Evolutionary conservation across 805 yeast genomes (phyloP).

Genomic region (Helenozyma rhizophorensis): DNA sequence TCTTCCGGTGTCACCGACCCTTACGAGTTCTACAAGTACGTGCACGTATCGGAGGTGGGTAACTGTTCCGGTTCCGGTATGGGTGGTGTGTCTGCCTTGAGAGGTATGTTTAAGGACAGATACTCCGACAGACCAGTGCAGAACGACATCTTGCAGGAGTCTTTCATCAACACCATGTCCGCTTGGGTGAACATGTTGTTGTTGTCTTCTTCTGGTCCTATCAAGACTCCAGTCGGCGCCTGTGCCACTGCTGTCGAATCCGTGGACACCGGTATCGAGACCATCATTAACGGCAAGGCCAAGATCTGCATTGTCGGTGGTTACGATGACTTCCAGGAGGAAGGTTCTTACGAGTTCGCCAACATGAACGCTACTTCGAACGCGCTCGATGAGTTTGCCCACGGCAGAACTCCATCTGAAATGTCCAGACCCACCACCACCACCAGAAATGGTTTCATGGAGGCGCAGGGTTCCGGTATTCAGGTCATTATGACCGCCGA

Average conservation of each 20-base stretch:
- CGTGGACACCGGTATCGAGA: slow-evolving; percentile 92
- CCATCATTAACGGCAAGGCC: slow-evolving; percentile 90
- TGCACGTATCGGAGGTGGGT: slow-evolving; percentile 97
- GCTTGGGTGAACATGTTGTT: slow-evolving; percentile 99
- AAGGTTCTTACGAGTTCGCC: slow-evolving; percentile 95
- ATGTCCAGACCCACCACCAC: slow-evolving; percentile 99
- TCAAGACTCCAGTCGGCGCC: slow-evolving; percentile 99
- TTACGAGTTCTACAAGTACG: slow-evolving; percentile 96
- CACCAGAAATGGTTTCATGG: slow-evolving; percentile 97
- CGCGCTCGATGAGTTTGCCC: slow-evolving; percentile 79
- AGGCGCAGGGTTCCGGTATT: slow-evolving; percentile 98
- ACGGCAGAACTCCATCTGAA: slow-evolving; percentile 96
- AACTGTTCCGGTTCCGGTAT: slow-evolving; percentile 99
- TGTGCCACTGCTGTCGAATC: slow-evolving; percentile 99
- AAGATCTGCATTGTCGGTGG: slow-evolving; percentile 98
- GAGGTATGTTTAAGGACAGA: slow-evolving; percentile 97
- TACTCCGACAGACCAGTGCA: slow-evolving; percentile 91
- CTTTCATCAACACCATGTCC: slow-evolving; percentile 97
- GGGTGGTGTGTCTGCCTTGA: slow-evolving; percentile 98
- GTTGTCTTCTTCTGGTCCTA: slow-evolving; percentile 96
- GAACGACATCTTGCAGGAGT: slow-evolving; percentile 95
- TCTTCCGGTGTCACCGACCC: slow-evolving; percentile 97
- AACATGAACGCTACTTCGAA: slow-evolving; percentile 99
- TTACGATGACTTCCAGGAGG: slow-evolving; percentile 99
- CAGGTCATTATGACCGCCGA: slow-evolving; percentile 95